These are phyloP conservation scores for Phallus indusiatus DNA, from an alignment of 768 basidiomycete genomes.

Conservation along the genomic window DNA sequence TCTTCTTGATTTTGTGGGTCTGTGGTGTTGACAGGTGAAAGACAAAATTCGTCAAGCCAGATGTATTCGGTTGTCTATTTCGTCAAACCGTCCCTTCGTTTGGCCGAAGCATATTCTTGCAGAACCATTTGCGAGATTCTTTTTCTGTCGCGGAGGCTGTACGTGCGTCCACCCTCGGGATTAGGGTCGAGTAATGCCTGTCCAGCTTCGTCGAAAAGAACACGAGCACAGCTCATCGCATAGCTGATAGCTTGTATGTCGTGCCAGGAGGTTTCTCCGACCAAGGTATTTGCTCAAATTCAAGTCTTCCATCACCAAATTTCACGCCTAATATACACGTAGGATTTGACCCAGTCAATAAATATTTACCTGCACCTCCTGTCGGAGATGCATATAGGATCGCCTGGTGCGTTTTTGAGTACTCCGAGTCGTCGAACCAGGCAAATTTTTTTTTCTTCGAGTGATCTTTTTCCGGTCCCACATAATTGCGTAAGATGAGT, in stretches of 20 bases:
- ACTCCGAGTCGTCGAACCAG: background rate
- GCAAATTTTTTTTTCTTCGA: background rate
- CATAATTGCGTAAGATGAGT: background rate
- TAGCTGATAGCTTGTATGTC: background rate
- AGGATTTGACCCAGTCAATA: background rate
- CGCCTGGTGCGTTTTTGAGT: background rate
- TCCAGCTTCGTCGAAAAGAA: background rate
- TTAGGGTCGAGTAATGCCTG: background rate
- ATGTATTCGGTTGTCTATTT: background rate
- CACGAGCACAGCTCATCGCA: background rate
- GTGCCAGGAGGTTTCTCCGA: background rate
- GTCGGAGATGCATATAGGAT: background rate
- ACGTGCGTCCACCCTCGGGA: background rate
- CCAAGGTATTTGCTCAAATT: background rate
- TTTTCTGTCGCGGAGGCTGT: background rate
- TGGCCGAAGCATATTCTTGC: background rate
- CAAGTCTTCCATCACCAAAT: background rate
- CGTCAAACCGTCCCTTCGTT: background rate
- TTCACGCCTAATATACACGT: background rate
- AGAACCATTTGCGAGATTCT: background rate
- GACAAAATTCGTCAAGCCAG: constrained; percentile 1
- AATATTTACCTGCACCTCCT: background rate
- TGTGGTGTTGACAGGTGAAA: background rate
- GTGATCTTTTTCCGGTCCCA: background rate
- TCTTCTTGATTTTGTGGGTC: background rate